Evolutionary conservation across 2,329 filamentous ascomycete genomes (phyloP), one percentile per base, ranked within the genome.

Genomic region (Aaosphaeria pasadenensis): DNA sequence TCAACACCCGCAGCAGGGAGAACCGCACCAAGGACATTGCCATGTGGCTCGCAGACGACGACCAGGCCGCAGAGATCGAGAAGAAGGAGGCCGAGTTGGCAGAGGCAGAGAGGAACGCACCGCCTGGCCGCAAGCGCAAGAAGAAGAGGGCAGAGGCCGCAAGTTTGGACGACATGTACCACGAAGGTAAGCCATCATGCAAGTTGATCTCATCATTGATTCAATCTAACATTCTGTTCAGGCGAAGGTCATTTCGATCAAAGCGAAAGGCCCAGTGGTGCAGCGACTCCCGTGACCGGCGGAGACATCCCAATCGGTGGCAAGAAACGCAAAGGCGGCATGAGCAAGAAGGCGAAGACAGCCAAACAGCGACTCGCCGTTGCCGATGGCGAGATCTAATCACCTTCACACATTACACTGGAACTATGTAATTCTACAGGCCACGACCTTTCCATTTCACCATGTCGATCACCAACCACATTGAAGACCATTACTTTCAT

Each of bases 1-100:
- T 99, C 79, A 97, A 95, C 70, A 94, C 92, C 44, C 86, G 94
- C 45, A 86, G 86, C 52, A 81, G 87, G 5, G 92, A 96, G 76
- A 96, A 95, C 73, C 85, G 91, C 54, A 96, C 95, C 67, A 95
- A 95, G 73, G 94, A 99, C 65, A 97, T 97, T 72, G 94, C 94
- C 41, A 88, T 97, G 87, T 97, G 94, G 94, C 85, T 99, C 54
- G 92, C 92, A 13, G 94, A 99, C 66, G 94, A 97, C 58, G 92
- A 97, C 48, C 90, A 97, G 68, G 94, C 91, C 1, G 92, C 94
- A 63, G 81, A 94, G 70, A 92, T 99, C 64, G 92, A 96, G 74
- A 85, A 87, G 55, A 91, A 91, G 60, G 94, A 96, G 73, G 90
- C 89, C 56, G 91, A 96, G 70, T 76, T 95, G 5, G 78, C 89